Base-by-base conservation (phyloP, 768 basidiomycete species). In the Trametes punicea region DNA sequence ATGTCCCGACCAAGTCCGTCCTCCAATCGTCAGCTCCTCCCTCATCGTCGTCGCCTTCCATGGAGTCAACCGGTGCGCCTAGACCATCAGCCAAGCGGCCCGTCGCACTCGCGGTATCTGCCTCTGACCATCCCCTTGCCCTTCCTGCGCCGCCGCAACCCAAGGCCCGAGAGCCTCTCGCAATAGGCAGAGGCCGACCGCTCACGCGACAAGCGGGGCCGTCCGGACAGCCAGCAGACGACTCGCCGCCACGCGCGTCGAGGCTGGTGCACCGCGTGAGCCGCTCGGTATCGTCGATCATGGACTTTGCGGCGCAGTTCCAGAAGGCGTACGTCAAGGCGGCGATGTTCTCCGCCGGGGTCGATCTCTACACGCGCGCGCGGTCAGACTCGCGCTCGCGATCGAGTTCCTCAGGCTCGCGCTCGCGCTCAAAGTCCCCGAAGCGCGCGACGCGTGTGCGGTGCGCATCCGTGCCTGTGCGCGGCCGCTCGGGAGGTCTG, bases 301-400 rank as follows among this genome's bases (percentile, higher is more conserved):
- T 84, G 38, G 78, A 77, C 63, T 70, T 80, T 0, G 85, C 83
- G 6, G 77, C 76, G 55, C 77, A 77, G 10, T 72, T 87, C 62
- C 84, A 87, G 66, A 73, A 71, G 18, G 81, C 78, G 31, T 86
- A 84, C 60, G 76, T 85, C 56, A 70, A 73, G 41, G 79, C 81
- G 29, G 76, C 83, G 5, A 69, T 80, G 65, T 81, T 80, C 66
- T 67, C 76, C 26, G 74, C 76, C 51, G 72, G 61, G 39, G 48
- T 60, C 65, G 63, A 65, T 40, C 51, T 68, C 39, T 52, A 65
- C 25, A 49, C 40, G 55, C n/a, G n/a, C n/a, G n/a, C n/a, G n/a
- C n/a, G n/a, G n/a, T 39, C 59, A 20, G 49, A 51, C 34, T 51
- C 57, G 23, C 49, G 31, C 53, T 54, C 55, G 34, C 51, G 25